Evolutionary conservation across 306 rosid genomes (phyloP).

Genomic region (Rosa rugosa): DNA sequence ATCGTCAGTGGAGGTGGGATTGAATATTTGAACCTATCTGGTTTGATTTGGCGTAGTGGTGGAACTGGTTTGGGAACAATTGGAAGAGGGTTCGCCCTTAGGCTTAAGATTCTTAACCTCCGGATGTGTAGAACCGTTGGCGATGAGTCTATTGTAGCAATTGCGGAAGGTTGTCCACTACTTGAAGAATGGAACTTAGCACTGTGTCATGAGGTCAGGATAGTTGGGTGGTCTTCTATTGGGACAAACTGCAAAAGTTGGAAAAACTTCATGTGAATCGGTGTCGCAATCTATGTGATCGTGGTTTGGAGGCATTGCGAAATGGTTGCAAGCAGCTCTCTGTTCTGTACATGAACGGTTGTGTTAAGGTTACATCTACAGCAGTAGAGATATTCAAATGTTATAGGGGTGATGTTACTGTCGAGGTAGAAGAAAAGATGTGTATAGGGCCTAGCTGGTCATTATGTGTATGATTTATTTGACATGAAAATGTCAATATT

Average conservation of each 20-base stretch:
- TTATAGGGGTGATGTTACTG: conserved; percentile 45
- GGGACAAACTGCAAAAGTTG: conserved; percentile 47
- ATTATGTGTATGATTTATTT: conserved; percentile 12
- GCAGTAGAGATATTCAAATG: conserved; percentile 62
- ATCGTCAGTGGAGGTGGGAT: conserved; percentile 57
- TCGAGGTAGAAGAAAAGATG: conserved; percentile 46
- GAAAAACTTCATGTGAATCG: conserved; percentile 59
- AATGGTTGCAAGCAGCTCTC: conserved; percentile 61
- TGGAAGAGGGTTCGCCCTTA: conserved; percentile 38
- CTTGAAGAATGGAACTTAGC: conserved; percentile 73
- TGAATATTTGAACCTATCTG: conserved; percentile 46
- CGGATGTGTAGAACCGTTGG: conserved; percentile 46
- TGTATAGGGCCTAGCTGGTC: conserved; percentile 42
- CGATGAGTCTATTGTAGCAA: conserved; percentile 36
- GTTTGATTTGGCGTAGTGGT: conserved; percentile 29
- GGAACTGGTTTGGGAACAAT: conserved; percentile 38
- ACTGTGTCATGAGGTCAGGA: conserved; percentile 47
- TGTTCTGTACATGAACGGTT: conserved; percentile 46
- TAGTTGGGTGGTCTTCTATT: conserved; percentile 54
- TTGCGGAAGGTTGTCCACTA: conserved; percentile 51
- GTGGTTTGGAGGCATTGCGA: conserved; percentile 45
- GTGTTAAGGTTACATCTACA: conserved; percentile 27
- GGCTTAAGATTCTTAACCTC: conserved; percentile 52
- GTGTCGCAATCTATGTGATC: conserved; percentile 47
- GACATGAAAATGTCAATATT: background rate